A percentile compares a stretch with the other conserved stretches of the same genome.
phyloP scores from a whole-genome alignment of 345 rosid genomes.

The Euclidium syriacum region DNA sequence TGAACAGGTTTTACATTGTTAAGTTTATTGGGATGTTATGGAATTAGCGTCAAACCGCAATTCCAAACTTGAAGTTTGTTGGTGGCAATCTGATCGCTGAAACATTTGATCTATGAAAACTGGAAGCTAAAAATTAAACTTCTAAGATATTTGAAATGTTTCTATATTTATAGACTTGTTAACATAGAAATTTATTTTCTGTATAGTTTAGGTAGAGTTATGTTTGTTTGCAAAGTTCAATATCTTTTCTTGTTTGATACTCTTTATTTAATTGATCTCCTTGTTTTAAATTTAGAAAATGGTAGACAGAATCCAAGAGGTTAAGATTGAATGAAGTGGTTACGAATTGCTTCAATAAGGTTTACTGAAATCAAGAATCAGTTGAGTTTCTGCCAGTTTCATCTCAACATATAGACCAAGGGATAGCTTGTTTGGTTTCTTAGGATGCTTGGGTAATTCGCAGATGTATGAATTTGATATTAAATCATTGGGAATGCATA shows the following conservation, averaged over 20 bases:
- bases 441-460: not conserved
- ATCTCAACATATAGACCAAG: not conserved
- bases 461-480: not conserved
- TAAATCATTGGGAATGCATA: not conserved
- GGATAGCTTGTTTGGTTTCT: not conserved
- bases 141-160: not conserved
- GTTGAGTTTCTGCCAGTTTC: not conserved
- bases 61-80: slow-evolving; percentile 1
- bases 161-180: not conserved
- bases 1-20: slow-evolving; percentile 67
- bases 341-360: not conserved
- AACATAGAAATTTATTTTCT: not conserved
- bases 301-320: not conserved
- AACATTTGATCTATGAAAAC: not conserved
- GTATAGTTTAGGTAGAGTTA: not conserved
- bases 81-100: slow-evolving; percentile 3
- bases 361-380: not conserved
- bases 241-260: not conserved
- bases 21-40: slow-evolving; percentile 2
- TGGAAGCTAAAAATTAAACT: slow-evolving; percentile 2
- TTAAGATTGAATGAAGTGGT: not conserved
- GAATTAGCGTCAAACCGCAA: not conserved
- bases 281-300: slow-evolving; percentile 10
- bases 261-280: not conserved
- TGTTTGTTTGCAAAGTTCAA: slow-evolving; percentile 10